Percentiles rank a stretch among this genome's conserved stretches.
These are phyloP conservation scores for Arxiozyma slooffiae DNA, from an alignment of 1,139 yeast species.

Conservation along the genomic window DNA sequence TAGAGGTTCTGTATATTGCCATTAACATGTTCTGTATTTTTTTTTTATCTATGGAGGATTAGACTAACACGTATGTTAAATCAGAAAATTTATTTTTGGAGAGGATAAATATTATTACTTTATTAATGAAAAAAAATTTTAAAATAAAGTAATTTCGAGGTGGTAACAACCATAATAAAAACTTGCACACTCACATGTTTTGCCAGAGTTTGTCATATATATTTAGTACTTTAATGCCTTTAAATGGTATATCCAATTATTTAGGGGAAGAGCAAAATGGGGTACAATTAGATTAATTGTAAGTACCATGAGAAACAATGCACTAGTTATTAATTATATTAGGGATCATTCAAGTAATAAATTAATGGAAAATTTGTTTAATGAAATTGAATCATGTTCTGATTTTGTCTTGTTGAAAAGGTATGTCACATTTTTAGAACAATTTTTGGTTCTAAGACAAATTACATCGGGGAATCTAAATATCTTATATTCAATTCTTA, in stretches of 20 bases:
- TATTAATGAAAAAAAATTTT: too few relatives aligned
- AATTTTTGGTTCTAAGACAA: neutral
- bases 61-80: neutral
- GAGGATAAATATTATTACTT: neutral
- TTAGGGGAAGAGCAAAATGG: neutral
- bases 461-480: neutral
- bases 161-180: neutral
- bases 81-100: too few relatives aligned
- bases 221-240: too few relatives aligned
- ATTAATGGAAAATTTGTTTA: neutral
- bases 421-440: conserved; percentile 18
- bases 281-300: conserved; percentile 40
- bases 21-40: too few relatives aligned
- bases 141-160: neutral
- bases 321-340: conserved; percentile 42
- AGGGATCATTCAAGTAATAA: conserved; percentile 6
- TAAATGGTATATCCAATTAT: neutral
- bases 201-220: too few relatives aligned
- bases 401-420: conserved; percentile 17
- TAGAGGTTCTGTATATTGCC: too few relatives aligned
- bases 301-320: conserved; percentile 61
- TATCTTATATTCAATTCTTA: neutral
- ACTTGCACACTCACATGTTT: too few relatives aligned
- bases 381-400: neutral
- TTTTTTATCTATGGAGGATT: neutral